These are phyloP conservation scores for Talaromyces sp. DNA, from an alignment of 2,329 filamentous ascomycete genomes.

Conservation along the genomic window DNA sequence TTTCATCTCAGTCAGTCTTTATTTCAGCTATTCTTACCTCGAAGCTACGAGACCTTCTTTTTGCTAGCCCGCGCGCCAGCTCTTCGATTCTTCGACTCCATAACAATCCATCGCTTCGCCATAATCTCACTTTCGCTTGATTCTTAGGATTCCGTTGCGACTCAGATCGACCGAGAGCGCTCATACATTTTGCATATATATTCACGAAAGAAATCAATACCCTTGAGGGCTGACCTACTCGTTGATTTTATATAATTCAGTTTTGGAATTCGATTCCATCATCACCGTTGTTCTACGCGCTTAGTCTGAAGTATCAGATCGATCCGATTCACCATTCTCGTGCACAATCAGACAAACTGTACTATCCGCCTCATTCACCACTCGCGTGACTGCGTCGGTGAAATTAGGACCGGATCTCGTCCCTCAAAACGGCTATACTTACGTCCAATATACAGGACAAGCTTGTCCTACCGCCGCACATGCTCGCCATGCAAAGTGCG, in stretches of 20 bases:
- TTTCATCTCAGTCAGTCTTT: constrained; percentile 1
- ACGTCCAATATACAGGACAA: constrained; percentile 76
- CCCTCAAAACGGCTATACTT: constrained; percentile 77
- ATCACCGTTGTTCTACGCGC: background rate
- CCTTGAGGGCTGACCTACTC: background rate
- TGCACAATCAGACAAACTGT: background rate
- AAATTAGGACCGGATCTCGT: constrained; percentile 22
- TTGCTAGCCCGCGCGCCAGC: constrained; percentile 4
- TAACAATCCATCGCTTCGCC: constrained; percentile 7
- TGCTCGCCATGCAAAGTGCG: constrained; percentile 85
- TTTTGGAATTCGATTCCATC: background rate
- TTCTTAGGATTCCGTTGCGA: background rate
- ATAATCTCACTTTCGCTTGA: constrained; percentile 6
- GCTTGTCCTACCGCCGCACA: constrained; percentile 74
- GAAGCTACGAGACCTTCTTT: constrained; percentile 6
- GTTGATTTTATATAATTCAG: background rate
- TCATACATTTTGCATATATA: background rate
- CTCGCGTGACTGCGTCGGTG: constrained; percentile 23
- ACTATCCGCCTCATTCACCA: background rate
- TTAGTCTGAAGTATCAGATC: background rate
- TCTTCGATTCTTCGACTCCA: constrained; percentile 7
- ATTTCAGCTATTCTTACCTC: constrained; percentile 1
- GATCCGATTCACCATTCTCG: background rate
- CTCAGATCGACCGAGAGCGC: background rate
- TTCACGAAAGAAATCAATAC: background rate